Base-by-base conservation (phyloP, 371 early-diverging fungal genomes). In the Mucor plumbeus region DNA sequence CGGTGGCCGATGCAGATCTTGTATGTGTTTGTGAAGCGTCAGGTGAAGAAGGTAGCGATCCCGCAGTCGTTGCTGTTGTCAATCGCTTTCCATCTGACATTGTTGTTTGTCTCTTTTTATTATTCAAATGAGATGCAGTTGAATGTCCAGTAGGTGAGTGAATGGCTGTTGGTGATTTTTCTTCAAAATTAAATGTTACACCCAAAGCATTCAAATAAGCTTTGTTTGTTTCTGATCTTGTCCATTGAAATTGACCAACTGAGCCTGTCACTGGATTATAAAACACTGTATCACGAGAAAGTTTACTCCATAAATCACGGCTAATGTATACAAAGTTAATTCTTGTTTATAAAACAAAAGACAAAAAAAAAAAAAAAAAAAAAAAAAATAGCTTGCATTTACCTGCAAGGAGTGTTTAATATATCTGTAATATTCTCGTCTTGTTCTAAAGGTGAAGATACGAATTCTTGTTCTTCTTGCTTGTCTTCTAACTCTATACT, bases 161-260 rank as follows among this genome's bases (percentile, higher is more conserved):
- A 0, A 43, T 13, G 9, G 36, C 4, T 8, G 57, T 11, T 5
- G 64, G 60, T 26, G 53, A 40, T 58, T 68, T 65, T 43, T 68
- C 62, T 55, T 50, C 43, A 40, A n/a, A n/a, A 54, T 71, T 84
- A 44, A 84, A 76, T 0, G 75, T 76, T 2, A 84, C 82, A 36
- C 84, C 84, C 13, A 84, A 57, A 53, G 84, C 82, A 61, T 74
- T 71, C 43, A 84, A 56, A 57, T 84, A 84, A 2, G 75, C 73
- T 48, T 74, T 72, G 55, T 81, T 81, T n/a, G 79, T 75, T 53
- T 84, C 80, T n/a, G 84, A 84, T 40, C 82, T 73, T 48, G 79
- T 81, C 84, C 84, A 84, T 41, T 81, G 84, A 56, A 84, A 84
- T 26, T 81, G 80, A 5, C 84, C 84, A 15, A 84, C 74, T 5